phyloP scores from a whole-genome alignment of 768 basidiomycete genomes.

The Lactifluus pinguis region DNA sequence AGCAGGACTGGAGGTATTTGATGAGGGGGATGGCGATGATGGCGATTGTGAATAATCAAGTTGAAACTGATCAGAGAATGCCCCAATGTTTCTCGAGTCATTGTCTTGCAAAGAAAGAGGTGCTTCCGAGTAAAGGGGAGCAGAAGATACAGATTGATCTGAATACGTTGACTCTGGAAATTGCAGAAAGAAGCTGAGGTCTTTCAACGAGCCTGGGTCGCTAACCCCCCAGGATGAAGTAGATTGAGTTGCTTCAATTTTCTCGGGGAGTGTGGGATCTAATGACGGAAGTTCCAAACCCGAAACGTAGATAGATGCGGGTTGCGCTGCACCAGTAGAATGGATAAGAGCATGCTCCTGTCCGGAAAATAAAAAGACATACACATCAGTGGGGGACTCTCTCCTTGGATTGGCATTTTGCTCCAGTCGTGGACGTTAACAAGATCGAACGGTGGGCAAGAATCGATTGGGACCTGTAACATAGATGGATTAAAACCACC shows the following conservation, averaged over 20 bases:
- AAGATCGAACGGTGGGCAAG: background rate
- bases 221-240: background rate
- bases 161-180: background rate
- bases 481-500: background rate
- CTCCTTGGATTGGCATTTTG: background rate
- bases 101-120: background rate
- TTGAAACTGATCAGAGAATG: background rate
- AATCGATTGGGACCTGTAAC: background rate
- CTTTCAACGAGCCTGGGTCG: background rate
- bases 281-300: background rate
- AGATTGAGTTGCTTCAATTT: background rate
- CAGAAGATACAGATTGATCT: no score
- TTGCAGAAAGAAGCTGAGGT: background rate
- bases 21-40: background rate
- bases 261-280: background rate
- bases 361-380: background rate
- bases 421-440: background rate
- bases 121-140: background rate
- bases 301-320: background rate
- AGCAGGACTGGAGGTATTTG: background rate
- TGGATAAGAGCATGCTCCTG: background rate
- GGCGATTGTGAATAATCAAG: background rate
- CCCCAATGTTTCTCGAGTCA: background rate
- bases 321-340: background rate
- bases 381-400: background rate